Evolutionary conservation across 768 basidiomycete species (phyloP), one percentile per base, ranked within the genome.

Genomic region (Boletus vinaceobasis): DNA sequence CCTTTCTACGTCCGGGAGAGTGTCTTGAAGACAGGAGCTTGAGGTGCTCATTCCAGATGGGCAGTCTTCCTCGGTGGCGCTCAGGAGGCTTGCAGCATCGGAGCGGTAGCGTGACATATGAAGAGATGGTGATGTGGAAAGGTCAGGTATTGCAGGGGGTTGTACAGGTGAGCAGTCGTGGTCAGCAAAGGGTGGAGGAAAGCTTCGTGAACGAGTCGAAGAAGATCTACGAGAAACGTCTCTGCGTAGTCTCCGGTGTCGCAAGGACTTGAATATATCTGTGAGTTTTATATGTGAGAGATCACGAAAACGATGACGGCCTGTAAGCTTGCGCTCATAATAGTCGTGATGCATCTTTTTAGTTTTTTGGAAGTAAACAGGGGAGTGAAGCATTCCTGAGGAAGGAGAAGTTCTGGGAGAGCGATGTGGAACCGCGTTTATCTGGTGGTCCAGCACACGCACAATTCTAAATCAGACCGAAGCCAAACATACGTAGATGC

Each of bases 201-300:
- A 47, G 37, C 39, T 54, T 15, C 2, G 55, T 36, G 59, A 45
- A 36, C 17, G 55, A 23, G 48, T 36, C 15, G 50, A 38, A 48
- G 58, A 35, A 7, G 55, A 50, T 23, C 33, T 52, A 19, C 5
- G 58, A 29, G 58, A 48, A 43, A 35, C 35, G 3, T 53, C 36
- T 40, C 38, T 53, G 39, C 47, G 53, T 42, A 59, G 42, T 50
- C 53, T 50, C 32, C 54, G 42, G 27, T 37, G 48, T 27, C 64
- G 59, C 43, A 68, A 48, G 35, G 59, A 61, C 48, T 64, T 64
- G 61, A 67, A 50, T 31, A 68, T 53, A 9, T 59, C 53, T 10
- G 36, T 52, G 11, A 68, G 40, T 56, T 61, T 67, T 6, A 57
- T 49, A 26, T 54, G 57, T 6, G 66, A 51, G 27, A 55, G 53